phyloP scores from a whole-genome alignment of 164 flowering plant genomes.

The Stephania japonica region DNA sequence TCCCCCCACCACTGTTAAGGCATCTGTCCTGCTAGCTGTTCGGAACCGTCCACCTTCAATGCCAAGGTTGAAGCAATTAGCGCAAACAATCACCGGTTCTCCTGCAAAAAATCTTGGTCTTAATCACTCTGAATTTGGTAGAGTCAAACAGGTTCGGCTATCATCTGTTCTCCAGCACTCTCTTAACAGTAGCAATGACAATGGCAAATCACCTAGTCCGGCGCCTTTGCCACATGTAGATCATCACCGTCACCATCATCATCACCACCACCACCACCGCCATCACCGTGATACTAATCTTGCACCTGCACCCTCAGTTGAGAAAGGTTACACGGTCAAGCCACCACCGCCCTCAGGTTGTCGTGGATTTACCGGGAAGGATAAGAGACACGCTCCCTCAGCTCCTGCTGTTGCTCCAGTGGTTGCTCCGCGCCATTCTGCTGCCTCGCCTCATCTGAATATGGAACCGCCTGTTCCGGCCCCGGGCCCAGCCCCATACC shows the following conservation, averaged over 20 bases:
- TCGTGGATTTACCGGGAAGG: conserved; percentile 23
- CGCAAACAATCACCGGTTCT: conserved; percentile 66
- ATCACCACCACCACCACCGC: conserved; percentile 15
- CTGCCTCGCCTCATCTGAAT: conserved; percentile 27
- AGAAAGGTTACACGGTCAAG: conserved; percentile 20
- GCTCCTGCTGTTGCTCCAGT: conserved; percentile 36
- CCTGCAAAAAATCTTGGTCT: conserved; percentile 77
- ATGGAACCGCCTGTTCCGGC: conserved; percentile 20
- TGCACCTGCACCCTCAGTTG: conserved; percentile 32
- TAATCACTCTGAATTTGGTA: conserved; percentile 71
- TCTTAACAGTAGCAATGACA: conserved; percentile 32
- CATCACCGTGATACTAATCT: conserved; percentile 5
- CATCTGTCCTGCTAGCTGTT: conserved; percentile 59
- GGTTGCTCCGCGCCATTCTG: conserved; percentile 29
- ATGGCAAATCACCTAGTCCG: conserved; percentile 36
- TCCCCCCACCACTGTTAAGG: conserved; percentile 66
- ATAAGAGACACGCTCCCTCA: conserved; percentile 17
- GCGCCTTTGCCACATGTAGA: conserved; percentile 34
- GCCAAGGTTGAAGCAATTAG: conserved; percentile 73
- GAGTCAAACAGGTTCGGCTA: conserved; percentile 74
- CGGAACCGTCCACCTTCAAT: conserved; percentile 48
- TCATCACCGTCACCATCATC: conserved; percentile 39
- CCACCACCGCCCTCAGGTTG: conserved; percentile 54
- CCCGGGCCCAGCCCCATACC: conserved; percentile 24
- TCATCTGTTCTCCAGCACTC: conserved; percentile 59